Evolutionary conservation across 2,329 filamentous ascomycete species (phyloP).

Genomic region (Didymella keratinophila): DNA sequence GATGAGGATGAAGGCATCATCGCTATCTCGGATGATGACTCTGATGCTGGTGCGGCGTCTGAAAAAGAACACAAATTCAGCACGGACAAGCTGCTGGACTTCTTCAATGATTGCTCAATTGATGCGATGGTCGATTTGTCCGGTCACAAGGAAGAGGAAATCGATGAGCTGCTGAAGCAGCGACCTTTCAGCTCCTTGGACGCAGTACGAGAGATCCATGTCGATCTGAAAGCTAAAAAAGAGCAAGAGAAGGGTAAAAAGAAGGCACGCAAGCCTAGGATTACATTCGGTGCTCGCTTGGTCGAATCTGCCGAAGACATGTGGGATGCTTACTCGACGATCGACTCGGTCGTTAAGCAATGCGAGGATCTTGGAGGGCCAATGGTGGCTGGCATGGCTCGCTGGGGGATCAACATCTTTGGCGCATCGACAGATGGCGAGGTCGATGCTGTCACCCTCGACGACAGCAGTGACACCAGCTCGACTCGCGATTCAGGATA

Average conservation of each 20-base stretch:
- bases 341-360: constrained; percentile 79
- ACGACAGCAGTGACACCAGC: constrained; percentile 50
- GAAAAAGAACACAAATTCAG: constrained; percentile 46
- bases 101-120: constrained; percentile 80
- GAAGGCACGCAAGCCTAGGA: constrained; percentile 50
- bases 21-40: constrained; percentile 53
- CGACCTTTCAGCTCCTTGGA: constrained; percentile 76
- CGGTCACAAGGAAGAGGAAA: constrained; percentile 72
- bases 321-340: constrained; percentile 79
- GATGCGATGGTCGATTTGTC: constrained; percentile 84
- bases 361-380: constrained; percentile 78
- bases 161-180: constrained; percentile 73
- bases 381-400: constrained; percentile 69
- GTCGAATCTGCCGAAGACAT: constrained; percentile 75
- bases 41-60: constrained; percentile 50
- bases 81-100: constrained; percentile 71
- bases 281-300: constrained; percentile 70
- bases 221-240: constrained; percentile 34
- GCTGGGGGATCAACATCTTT: constrained; percentile 73
- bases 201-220: constrained; percentile 70
- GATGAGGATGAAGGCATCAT: constrained; percentile 47
- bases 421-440: constrained; percentile 67
- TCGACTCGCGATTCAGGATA: constrained; percentile 70
- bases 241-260: constrained; percentile 44
- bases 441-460: constrained; percentile 65